Evolutionary conservation across 345 rosid genomes (phyloP), one percentile per base, ranked within the genome.

Genomic region (Syzygium oleosum): DNA sequence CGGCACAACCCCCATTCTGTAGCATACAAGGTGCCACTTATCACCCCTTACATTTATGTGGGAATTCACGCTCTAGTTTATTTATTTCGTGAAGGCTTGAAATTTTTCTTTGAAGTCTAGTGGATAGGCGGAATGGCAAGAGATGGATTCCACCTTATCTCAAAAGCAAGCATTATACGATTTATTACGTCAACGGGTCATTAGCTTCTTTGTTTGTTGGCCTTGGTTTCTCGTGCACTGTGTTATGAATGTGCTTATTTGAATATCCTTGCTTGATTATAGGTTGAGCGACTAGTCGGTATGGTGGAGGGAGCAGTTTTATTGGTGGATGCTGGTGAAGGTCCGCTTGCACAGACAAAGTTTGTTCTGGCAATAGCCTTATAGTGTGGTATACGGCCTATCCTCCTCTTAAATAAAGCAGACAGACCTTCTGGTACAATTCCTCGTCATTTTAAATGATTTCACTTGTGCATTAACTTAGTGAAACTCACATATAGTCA

Each of bases 251-350:
- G 49, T 22, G 10, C 53, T 58, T 2, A 83, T 23, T 56, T 46
- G 31, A 23, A 61, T 84, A 19, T 58, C 31, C 51, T 51, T n/a
- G 52, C 34, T n/a, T 41, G 61, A 61, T 7, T 58, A 73, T 91
- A 97, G 99, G 99, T 98, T 54, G 99, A 98, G 87, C 93, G 98
- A 51, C 2, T 34, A 34, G 38, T 2, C 38, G 3, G 98, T 61
- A 94, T 96, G 99, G 99, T 98, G 86, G 99, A 98, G 92, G 99
- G 99, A 92, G 99, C 99, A 86, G 91, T 98, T 91, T 91, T 98
- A 92, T 99, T 98, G 90, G 99, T 98, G 34, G 99, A 98, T 96
- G 99, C 98, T 90, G 99, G 99, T 85, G 99, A 96, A 94, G 99
- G 99, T 54, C 99, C 98, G 68, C 98, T 98, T 92, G 99, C 99